phyloP scores from a whole-genome alignment of 768 basidiomycete genomes.

The Dentipellis sp. region DNA sequence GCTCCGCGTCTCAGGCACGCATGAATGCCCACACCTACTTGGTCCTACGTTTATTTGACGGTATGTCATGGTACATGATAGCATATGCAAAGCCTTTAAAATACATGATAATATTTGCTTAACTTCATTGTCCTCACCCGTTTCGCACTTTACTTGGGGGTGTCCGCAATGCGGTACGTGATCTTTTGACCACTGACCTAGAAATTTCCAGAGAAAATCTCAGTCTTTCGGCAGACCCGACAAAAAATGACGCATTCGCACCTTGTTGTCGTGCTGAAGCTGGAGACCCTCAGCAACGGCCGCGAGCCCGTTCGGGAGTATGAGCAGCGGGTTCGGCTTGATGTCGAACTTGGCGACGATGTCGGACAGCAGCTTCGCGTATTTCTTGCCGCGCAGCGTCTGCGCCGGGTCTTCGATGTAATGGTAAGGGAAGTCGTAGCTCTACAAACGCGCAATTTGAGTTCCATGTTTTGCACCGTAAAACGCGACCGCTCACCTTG shows the following conservation, averaged over 20 bases:
- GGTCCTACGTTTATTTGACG: too few species aligned
- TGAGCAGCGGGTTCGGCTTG: slow-evolving; percentile 16
- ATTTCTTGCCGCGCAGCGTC: neutral
- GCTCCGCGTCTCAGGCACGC: too few species aligned
- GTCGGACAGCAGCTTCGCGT: slow-evolving; percentile 9
- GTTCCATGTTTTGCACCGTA: neutral
- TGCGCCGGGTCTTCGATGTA: slow-evolving; percentile 3
- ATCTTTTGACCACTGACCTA: neutral
- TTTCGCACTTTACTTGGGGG: neutral
- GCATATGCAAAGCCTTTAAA: too few species aligned
- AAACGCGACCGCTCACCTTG: neutral
- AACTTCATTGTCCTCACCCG: neutral
- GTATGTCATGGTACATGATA: too few species aligned
- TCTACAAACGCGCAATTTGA: neutral
- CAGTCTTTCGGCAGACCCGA: too few species aligned
- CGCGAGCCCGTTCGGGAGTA: slow-evolving; percentile 17
- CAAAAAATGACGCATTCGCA: neutral
- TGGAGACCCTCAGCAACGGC: slow-evolving; percentile 12
- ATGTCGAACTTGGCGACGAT: slow-evolving; percentile 13
- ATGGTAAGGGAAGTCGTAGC: slow-evolving; percentile 12
- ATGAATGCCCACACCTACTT: too few species aligned
- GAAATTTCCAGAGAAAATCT: too few species aligned
- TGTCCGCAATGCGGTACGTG: neutral
- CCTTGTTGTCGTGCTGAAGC: neutral
- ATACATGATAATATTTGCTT: too few species aligned